Evolutionary conservation across 805 yeast genomes (phyloP).

Genomic region (Schizosaccharomyces lindneri): DNA sequence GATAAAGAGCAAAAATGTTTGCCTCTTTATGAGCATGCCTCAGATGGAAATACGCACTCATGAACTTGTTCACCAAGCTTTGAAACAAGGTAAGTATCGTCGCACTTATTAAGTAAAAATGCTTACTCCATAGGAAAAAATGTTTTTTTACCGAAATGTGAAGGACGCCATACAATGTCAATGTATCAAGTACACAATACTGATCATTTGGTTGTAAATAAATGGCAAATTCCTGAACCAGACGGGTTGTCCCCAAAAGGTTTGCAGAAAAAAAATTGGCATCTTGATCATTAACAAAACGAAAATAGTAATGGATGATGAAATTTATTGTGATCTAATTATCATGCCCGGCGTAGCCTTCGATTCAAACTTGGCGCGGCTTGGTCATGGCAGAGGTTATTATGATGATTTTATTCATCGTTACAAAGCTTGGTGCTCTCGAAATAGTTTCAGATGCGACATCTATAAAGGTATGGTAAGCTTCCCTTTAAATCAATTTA

Average conservation of each 20-base stretch:
- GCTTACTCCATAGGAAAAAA: neutral
- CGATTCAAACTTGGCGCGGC: neutral
- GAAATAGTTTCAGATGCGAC: neutral
- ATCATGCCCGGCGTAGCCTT: neutral
- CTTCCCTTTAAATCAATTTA: neutral
- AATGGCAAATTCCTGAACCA: conserved; percentile 2
- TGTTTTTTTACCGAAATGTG: neutral
- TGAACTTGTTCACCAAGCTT: neutral
- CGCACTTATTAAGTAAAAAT: neutral
- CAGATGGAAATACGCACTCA: neutral
- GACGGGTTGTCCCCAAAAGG: neutral
- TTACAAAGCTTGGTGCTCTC: neutral
- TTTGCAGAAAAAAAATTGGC: neutral
- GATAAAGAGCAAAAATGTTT: neutral
- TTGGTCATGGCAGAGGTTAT: conserved; percentile 1
- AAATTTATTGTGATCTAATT: neutral
- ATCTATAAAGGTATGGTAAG: neutral
- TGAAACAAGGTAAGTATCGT: neutral
- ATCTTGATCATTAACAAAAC: neutral
- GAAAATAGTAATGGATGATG: neutral
- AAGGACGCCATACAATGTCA: neutral
- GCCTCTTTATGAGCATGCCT: neutral
- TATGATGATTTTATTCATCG: neutral
- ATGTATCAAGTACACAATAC: neutral
- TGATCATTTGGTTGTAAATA: neutral